Base-by-base conservation (phyloP, 495 filamentous ascomycete species). In the Paragyromitra xinjiangensis region DNA sequence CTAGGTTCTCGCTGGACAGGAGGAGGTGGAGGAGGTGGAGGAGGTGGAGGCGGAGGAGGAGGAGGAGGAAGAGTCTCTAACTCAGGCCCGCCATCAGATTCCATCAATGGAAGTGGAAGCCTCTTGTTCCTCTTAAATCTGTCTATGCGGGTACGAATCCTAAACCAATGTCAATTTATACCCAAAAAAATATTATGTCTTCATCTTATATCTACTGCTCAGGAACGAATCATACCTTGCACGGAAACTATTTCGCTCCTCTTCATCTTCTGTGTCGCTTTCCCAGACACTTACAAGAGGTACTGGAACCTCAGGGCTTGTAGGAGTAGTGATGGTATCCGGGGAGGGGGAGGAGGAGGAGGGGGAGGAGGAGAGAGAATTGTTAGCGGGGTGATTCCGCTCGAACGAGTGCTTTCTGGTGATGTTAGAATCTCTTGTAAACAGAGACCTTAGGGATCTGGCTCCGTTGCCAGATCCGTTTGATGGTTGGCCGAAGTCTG, bases 251-350 rank as follows among this genome's bases (percentile, higher is more conserved):
- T 40, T 56, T 14, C 12, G 40, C 22, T 73, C 50, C 26, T 61
- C 74, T 44, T 77, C 74, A 37, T 73, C 69, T 19, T 73, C 73
- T 5, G 74, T 77, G 56, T 77, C 74, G 7, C 63, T 64, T 34
- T 77, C 74, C 69, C 69, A 77, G 29, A 73, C 61, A 59, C 74
- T 77, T 6, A 73, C 29, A n/a, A 68, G 22, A 34, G 63, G 62
- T 14, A 29, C 42, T 34, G 42, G 51, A 19, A 12, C 1, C 7
- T 74, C 51, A 24, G 34, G 26, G 5, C 26, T 24, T 22, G 29
- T 5, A 22, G 55, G 29, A 1, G 29, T 9, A 11, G 29, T 50
- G 22, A 39, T 3, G n/a, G 2, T 19, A 34, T 16, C n/a, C n/a
- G 39, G 14, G 7, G 39, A 65, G 24, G 40, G 2, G 0, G 69